Evolutionary conservation across 1,284 basidiomycete species (phyloP).

Genomic region (Ceratorhiza oryzae-sativae): DNA sequence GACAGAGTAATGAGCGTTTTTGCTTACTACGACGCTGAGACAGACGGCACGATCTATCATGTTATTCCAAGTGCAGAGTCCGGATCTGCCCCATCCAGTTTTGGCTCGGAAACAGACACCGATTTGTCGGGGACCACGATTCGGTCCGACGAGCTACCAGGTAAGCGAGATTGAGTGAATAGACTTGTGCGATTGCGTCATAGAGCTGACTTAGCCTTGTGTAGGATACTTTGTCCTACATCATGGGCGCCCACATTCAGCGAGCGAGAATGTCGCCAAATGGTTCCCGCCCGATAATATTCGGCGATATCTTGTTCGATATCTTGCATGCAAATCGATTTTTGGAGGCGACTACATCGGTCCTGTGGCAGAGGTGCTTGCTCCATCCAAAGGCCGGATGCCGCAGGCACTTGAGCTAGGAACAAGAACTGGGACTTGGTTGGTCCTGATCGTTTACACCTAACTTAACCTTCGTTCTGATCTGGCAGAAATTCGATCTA

Average conservation of each 20-base stretch:
- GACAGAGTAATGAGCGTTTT: background rate
- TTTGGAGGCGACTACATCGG: background rate
- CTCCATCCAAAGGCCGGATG: background rate
- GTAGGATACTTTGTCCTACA: background rate
- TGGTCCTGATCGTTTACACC: background rate
- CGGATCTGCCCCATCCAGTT: background rate
- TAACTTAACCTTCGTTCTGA: background rate
- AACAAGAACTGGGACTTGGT: background rate
- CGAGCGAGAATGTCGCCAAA: background rate
- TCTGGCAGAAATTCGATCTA: background rate
- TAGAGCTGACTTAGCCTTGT: too few species aligned
- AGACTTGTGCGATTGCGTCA: too few species aligned
- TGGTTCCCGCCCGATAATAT: constrained; percentile 1
- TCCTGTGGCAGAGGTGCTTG: background rate
- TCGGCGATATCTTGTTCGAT: background rate
- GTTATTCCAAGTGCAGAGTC: background rate
- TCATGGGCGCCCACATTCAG: background rate
- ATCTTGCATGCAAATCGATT: background rate
- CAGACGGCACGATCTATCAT: constrained; percentile 18
- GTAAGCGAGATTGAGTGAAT: background rate
- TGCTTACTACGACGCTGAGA: constrained; percentile 4
- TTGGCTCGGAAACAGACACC: background rate
- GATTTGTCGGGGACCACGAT: background rate
- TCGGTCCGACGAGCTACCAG: background rate
- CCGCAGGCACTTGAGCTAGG: background rate